phyloP scores from a whole-genome alignment of 345 rosid genomes.

The Aurinia saxatilis region DNA sequence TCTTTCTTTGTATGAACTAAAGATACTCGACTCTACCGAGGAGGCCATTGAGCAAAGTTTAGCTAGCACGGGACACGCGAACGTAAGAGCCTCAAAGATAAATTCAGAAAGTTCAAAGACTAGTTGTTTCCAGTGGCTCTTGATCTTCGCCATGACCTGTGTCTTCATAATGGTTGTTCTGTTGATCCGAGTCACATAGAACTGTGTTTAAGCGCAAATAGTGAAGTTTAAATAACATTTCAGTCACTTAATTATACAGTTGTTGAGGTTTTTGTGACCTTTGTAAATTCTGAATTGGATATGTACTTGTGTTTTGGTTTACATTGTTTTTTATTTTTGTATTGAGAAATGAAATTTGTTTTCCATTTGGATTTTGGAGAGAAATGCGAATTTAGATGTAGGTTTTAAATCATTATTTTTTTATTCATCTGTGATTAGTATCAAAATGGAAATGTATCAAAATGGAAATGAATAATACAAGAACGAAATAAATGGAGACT shows the following conservation, averaged over 20 bases:
- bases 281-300: not conserved
- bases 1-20: constrained; percentile 8
- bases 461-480: too few relatives aligned
- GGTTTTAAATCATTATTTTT: too few relatives aligned
- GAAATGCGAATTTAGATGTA: too few relatives aligned
- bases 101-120: constrained; percentile 70
- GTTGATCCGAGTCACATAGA: constrained; percentile 67
- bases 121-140: constrained; percentile 76
- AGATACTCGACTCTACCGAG: constrained; percentile 89
- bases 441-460: too few relatives aligned
- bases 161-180: constrained; percentile 82
- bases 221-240: not conserved
- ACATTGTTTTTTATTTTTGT: too few relatives aligned
- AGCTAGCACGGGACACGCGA: constrained; percentile 74
- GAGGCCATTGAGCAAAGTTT: constrained; percentile 83
- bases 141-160: constrained; percentile 61
- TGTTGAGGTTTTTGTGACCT: not conserved
- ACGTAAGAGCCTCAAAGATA: constrained; percentile 51
- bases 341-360: too few relatives aligned
- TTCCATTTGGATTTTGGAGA: too few relatives aligned
- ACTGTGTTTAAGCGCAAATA: not conserved
- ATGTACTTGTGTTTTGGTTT: not conserved
- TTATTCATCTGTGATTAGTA: too few relatives aligned
- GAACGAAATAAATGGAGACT: too few relatives aligned
- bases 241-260: not conserved